phyloP scores from a whole-genome alignment of 768 basidiomycete genomes.

The Tylopilus vinaceipallidus region DNA sequence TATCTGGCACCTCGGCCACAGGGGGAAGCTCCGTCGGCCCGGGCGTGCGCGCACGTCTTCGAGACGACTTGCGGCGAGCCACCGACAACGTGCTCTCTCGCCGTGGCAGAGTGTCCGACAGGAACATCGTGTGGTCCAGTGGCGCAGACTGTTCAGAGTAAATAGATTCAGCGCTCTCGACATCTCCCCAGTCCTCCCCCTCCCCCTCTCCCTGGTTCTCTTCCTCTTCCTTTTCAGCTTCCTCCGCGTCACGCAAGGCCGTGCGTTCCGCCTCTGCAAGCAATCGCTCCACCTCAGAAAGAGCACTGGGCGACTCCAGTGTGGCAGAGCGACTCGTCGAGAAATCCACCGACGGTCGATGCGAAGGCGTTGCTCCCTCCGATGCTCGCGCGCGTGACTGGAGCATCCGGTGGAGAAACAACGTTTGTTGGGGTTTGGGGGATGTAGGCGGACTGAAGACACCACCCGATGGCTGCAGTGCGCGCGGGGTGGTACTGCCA shows the following conservation, averaged over 20 bases:
- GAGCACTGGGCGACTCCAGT: not conserved
- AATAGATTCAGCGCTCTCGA: constrained; percentile 8
- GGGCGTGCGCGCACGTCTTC: not conserved
- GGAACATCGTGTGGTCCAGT: constrained; percentile 8
- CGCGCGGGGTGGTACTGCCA: not conserved
- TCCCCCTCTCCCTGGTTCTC: not conserved
- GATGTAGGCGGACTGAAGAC: not conserved
- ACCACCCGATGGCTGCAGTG: not conserved
- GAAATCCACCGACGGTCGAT: constrained; percentile 2
- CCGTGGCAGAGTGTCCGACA: constrained; percentile 3
- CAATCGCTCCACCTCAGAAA: constrained; percentile 7
- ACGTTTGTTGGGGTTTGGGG: not conserved
- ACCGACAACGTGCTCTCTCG: not conserved
- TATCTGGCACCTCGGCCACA: constrained; percentile 19
- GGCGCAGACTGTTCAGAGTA: constrained; percentile 29
- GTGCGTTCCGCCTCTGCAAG: constrained; percentile 17
- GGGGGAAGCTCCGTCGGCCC: constrained; percentile 11
- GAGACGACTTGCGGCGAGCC: constrained; percentile 12
- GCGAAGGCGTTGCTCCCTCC: not conserved
- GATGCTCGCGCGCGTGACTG: constrained; percentile 21
- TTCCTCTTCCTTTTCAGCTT: not conserved
- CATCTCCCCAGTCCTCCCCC: constrained; percentile 1
- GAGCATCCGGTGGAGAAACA: constrained; percentile 23
- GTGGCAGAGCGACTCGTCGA: constrained; percentile 7
- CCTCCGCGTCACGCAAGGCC: constrained; percentile 15